Evolutionary conservation across 345 rosid species (phyloP), one percentile per base, ranked within the genome.

Genomic region (Linum trigynum): DNA sequence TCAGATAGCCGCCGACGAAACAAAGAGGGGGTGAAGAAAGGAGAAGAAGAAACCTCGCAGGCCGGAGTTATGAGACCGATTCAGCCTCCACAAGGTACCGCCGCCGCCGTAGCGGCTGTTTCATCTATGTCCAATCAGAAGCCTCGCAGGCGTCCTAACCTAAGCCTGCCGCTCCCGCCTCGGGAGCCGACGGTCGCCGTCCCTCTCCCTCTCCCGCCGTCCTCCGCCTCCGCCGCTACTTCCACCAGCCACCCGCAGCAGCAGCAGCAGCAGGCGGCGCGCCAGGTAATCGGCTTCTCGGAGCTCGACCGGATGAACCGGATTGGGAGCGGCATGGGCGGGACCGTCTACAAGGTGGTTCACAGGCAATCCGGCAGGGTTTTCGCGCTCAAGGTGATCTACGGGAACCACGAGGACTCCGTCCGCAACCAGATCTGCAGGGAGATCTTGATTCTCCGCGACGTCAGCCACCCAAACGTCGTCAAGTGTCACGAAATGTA

Each of bases 371-470:
- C 83, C 0, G 66, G 77, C 2, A 81, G 83, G 23, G 8, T 40
- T 6, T 90, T 65, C 74, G 99, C 99, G 4, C 92, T 94, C 37
- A 94, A 94, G 67, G 99, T 94, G 12, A 90, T 94, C 61, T 80
- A 85, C 58, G 99, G 99, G 0, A 72, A 85, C 78, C 91, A 83
- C 71, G 99, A 94, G 9, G 99, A 94, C 63, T 71, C 85, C 11
- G 89, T 88, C 1, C 84, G 95, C 8, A 82, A 73, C 40, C 96
- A 86, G 92, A 90, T 94, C 89, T 78, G 88, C 67, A 82, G 96
- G 43, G 99, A 94, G 85, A 86, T 94, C 76, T 82, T 83, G 88
- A 94, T 94, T 71, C 82, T 94, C 35, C 83, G 95, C 3, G 91
- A 80, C 45, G 97, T 90, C 39, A 77, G 83, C 61, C 92, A 94